Percentiles rank a stretch among this genome's conserved stretches.
These are phyloP conservation scores for Acorus calamus DNA, from an alignment of 106 monocot genomes.

Conservation along the genomic window DNA sequence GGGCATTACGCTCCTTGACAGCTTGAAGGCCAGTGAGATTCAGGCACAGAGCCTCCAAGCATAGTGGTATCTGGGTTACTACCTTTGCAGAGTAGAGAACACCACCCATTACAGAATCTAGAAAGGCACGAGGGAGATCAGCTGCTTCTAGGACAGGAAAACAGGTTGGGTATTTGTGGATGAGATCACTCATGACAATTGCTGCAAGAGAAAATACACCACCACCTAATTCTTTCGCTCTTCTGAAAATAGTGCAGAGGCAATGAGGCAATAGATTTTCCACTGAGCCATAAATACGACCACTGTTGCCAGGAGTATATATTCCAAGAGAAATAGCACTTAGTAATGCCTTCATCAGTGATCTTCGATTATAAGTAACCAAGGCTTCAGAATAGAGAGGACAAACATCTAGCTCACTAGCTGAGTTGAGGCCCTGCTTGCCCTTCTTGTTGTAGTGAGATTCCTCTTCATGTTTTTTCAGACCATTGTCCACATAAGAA, in stretches of 20 bases:
- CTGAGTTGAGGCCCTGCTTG: conserved; percentile 30
- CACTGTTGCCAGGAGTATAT: conserved; percentile 56
- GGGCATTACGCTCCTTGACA: conserved; percentile 49
- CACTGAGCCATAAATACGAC: conserved; percentile 46
- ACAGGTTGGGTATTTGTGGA: conserved; percentile 84
- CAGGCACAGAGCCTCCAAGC: conserved; percentile 67
- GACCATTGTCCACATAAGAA: conserved; percentile 25
- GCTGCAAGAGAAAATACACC: conserved; percentile 73
- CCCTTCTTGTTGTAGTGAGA: conserved; percentile 23
- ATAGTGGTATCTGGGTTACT: conserved; percentile 50
- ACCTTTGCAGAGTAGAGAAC: conserved; percentile 55
- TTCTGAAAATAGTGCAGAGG: conserved; percentile 52
- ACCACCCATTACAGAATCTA: conserved; percentile 46
- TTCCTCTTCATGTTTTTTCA: conserved; percentile 27
- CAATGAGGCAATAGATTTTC: conserved; percentile 48
- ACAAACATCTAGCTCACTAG: conserved; percentile 19
- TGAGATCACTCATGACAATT: conserved; percentile 74
- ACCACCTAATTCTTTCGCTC: conserved; percentile 68
- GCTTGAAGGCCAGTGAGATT: conserved; percentile 55
- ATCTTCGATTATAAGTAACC: conserved; percentile 42
- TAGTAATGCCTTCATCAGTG: conserved; percentile 58
- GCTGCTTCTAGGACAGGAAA: conserved; percentile 57
- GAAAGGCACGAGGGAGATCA: conserved; percentile 54
- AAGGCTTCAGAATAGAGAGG: conserved; percentile 30
- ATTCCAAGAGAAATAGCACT: conserved; percentile 64